Base-by-base conservation (phyloP, 768 basidiomycete genomes). In the Leucocoprinus birnbaumii region DNA sequence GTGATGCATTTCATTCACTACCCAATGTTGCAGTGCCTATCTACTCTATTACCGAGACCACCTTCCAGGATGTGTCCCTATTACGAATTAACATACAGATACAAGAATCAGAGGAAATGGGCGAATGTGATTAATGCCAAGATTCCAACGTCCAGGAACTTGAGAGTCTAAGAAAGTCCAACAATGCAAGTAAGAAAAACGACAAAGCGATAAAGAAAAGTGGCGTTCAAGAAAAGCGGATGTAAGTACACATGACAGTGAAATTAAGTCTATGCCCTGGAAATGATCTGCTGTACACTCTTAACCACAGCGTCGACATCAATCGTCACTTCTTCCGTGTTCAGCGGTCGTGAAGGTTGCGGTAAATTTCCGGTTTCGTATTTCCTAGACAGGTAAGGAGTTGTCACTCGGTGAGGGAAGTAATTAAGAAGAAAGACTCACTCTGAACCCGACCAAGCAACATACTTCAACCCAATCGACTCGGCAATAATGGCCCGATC, bases 401-500 rank as follows among this genome's bases (percentile, higher is more conserved):
- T 18, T 8, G 26, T 27, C n/a, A 14, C 8, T 27, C 22, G 24
- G 38, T 41, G 31, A 19, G 43, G 38, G 42, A 8, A 44, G 14
- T 38, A 25, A 49, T 57, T 25, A 19, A 27, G 56, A n/a, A 51
- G 24, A 37, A 41, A 37, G 10, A 61, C 68, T 41, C 60, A 76
- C 76, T 65, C 60, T 50, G 65, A 65, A 18, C 73, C 71, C 68
- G 76, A 76, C 85, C 83, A 85, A 7, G 81, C 86, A 45, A 83
- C 64, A 61, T 89, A 88, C 9, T 71, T 68, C 53, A 86, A 71
- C 9, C 80, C 79, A 21, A 85, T 62, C 7, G 80, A 76, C 25
- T 70, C 70, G n/a, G 74, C 74, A 18, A 85, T 77, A 47, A 82
- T 68, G 62, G 86, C 81, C 55, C 79, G 77, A 61, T 90, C 86